phyloP scores from a whole-genome alignment of 306 rosid species.

The Cicer pinnatifidum region DNA sequence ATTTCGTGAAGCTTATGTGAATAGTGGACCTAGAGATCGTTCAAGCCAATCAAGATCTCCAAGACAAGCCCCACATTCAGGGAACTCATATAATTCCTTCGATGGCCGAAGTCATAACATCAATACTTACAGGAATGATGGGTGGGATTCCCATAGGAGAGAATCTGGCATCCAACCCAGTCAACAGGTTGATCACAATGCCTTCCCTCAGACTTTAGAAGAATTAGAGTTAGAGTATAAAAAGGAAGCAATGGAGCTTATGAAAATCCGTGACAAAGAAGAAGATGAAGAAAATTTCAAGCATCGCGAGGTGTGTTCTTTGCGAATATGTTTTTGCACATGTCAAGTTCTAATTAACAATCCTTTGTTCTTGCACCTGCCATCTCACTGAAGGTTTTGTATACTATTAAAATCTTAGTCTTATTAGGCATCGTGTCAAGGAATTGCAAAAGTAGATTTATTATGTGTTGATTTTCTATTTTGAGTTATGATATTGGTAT shows the following conservation, averaged over 20 bases:
- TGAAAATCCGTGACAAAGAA: constrained; percentile 78
- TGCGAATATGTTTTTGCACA: constrained; percentile 17
- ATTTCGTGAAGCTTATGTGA: constrained; percentile 96
- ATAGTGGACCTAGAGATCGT: constrained; percentile 82
- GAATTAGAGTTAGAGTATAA: constrained; percentile 85
- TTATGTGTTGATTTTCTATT: constrained; percentile 20
- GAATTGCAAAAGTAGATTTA: constrained; percentile 22
- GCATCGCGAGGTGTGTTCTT: constrained; percentile 87
- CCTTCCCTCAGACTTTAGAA: constrained; percentile 69
- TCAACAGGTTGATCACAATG: constrained; percentile 66
- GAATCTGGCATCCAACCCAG: constrained; percentile 73
- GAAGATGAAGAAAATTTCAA: constrained; percentile 92
- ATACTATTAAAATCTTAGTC: background rate
- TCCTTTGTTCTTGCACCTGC: constrained; percentile 22
- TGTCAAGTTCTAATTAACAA: constrained; percentile 34
- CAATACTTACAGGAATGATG: constrained; percentile 69
- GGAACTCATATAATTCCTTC: constrained; percentile 67
- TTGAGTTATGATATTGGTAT: background rate
- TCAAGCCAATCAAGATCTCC: constrained; percentile 94
- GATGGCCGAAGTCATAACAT: constrained; percentile 70
- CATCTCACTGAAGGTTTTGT: background rate
- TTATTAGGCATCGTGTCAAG: constrained; percentile 9
- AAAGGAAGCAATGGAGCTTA: constrained; percentile 79
- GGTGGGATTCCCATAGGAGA: constrained; percentile 79
- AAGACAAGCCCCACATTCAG: constrained; percentile 65